Conservation (phyloP, 2,329 filamentous ascomycete species). For the Thelonectria blattea region DNA sequence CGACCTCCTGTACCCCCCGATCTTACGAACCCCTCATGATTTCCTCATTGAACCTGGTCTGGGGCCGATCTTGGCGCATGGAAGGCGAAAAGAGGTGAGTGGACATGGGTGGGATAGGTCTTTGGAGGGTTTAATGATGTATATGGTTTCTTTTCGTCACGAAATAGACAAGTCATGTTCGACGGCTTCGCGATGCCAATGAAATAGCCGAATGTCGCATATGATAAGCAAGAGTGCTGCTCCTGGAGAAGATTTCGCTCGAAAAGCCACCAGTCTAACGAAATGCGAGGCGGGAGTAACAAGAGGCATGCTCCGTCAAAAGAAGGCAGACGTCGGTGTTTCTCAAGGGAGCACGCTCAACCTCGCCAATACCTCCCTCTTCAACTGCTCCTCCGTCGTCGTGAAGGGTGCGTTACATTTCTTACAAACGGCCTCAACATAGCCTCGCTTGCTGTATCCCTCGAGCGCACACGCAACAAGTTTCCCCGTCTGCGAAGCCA, state of each 20-base stretch:
- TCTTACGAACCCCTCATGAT: slow-evolving; percentile 37
- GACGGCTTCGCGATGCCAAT: no score
- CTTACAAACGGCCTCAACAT: slow-evolving; percentile 63
- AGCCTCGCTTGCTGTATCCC: slow-evolving; percentile 63
- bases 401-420: slow-evolving; percentile 53
- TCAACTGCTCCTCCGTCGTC: slow-evolving; percentile 49
- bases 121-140: slow-evolving; percentile 42
- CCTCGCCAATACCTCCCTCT: slow-evolving; percentile 40
- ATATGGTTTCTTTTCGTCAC: slow-evolving; percentile 44
- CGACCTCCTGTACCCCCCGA: slow-evolving; percentile 42
- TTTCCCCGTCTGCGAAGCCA: slow-evolving; percentile 53
- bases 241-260: no score
- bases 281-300: no score
- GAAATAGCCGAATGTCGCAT: no score
- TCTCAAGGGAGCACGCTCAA: slow-evolving; percentile 1
- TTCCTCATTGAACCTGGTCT: slow-evolving; percentile 33
- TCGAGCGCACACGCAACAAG: slow-evolving; percentile 59
- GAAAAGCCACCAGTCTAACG: no score
- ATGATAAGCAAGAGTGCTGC: no score
- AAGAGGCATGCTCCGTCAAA: neutral
- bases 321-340: neutral
- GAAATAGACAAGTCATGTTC: no score
- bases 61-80: slow-evolving; percentile 37
- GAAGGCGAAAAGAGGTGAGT: slow-evolving; percentile 38
- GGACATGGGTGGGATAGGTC: slow-evolving; percentile 39